Conservation (phyloP, 2,329 filamentous ascomycete species). For the Exophiala spinifera region DNA sequence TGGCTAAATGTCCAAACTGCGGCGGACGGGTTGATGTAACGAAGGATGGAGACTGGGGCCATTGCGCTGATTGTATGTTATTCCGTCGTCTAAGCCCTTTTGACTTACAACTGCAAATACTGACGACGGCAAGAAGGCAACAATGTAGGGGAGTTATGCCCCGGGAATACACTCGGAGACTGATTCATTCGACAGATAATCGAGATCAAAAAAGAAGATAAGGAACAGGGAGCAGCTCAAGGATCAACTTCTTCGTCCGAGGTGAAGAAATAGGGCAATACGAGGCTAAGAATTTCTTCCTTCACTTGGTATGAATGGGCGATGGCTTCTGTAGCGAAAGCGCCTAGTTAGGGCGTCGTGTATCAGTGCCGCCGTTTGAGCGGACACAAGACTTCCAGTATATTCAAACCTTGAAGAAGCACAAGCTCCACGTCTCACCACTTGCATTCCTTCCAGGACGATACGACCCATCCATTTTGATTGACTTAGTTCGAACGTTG, state of each 20-base stretch:
- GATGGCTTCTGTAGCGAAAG: no score
- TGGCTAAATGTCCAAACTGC: slow-evolving; percentile 25
- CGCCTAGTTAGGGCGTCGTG: no score
- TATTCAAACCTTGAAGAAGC: no score
- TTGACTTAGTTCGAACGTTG: no score
- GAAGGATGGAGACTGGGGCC: slow-evolving; percentile 26
- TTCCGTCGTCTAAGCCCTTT: background rate
- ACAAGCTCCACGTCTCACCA: no score
- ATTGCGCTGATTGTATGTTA: slow-evolving; percentile 26
- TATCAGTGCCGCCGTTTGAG: no score
- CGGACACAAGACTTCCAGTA: no score
- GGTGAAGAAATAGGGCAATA: slow-evolving; percentile 8
- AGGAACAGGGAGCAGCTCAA: slow-evolving; percentile 2
- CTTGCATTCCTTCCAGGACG: no score
- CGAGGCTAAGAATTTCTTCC: background rate
- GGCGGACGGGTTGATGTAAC: slow-evolving; percentile 26
- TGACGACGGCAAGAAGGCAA: slow-evolving; percentile 7
- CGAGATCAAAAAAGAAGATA: slow-evolving; percentile 18
- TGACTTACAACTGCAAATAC: background rate
- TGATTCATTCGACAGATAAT: slow-evolving; percentile 9
- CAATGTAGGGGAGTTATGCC: slow-evolving; percentile 11
- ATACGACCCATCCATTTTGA: no score
- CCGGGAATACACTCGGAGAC: background rate
- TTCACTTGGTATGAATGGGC: no score
- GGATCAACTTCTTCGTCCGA: slow-evolving; percentile 1